Conservation (phyloP, 768 basidiomycete genomes). For the Gymnopilus junonius region DNA sequence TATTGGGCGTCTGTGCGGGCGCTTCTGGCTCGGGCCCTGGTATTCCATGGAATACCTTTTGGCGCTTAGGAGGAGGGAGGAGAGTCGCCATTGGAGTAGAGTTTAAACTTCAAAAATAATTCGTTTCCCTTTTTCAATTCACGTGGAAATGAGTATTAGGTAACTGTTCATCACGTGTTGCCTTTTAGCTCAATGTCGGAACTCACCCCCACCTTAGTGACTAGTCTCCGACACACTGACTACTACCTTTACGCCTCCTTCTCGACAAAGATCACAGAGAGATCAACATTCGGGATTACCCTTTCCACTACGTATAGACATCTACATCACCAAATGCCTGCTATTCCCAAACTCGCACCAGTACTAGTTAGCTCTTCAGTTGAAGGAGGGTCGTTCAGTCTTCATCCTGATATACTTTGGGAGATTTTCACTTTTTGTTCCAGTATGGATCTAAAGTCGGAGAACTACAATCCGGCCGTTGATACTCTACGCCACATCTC, state of each 20-base stretch:
- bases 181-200: too few relatives aligned
- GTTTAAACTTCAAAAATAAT: neutral
- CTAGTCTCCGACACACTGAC: too few relatives aligned
- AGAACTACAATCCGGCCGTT: neutral
- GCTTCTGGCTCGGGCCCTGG: slow-evolving; percentile 63
- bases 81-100: slow-evolving; percentile 70
- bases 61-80: slow-evolving; percentile 87
- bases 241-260: too few relatives aligned
- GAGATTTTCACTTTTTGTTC: neutral
- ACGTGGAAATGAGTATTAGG: neutral
- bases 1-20: slow-evolving; percentile 53
- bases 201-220: too few relatives aligned
- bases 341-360: neutral
- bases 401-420: neutral
- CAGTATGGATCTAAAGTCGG: neutral
- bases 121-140: neutral
- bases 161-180: neutral
- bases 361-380: too few relatives aligned
- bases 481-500: neutral
- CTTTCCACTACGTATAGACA: too few relatives aligned
- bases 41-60: slow-evolving; percentile 79
- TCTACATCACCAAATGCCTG: neutral
- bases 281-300: too few relatives aligned
- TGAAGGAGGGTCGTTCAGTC: neutral
- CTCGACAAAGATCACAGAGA: too few relatives aligned